Evolutionary conservation across 345 rosid genomes (phyloP).

Genomic region (Euclidium syriacum): DNA sequence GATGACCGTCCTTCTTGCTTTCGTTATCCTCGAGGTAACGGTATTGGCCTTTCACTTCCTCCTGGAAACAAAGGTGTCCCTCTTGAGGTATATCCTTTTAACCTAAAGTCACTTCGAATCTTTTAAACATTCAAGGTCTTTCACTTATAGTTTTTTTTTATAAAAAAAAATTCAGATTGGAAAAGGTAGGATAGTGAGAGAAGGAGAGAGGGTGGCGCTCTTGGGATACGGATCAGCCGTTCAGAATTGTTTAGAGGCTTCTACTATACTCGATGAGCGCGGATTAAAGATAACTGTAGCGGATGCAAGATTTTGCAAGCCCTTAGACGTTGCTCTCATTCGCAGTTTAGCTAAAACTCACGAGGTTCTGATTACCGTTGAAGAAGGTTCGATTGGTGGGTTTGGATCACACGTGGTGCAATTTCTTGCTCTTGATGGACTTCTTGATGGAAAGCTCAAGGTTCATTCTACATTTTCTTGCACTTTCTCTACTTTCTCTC

Average conservation of each 20-base stretch:
- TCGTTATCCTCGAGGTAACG: slow-evolving; percentile 94
- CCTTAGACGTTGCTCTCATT: slow-evolving; percentile 65
- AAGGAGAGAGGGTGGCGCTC: slow-evolving; percentile 67
- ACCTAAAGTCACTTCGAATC: too few species aligned
- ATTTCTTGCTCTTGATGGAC: slow-evolving; percentile 61
- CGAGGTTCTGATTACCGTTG: slow-evolving; percentile 67
- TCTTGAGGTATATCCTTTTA: slow-evolving; percentile 85
- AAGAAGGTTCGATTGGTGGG: slow-evolving; percentile 92
- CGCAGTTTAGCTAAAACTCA: slow-evolving; percentile 60
- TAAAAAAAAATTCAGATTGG: too few species aligned
- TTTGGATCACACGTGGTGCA: slow-evolving; percentile 81
- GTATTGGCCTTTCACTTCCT: slow-evolving; percentile 70
- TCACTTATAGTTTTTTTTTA: too few species aligned
- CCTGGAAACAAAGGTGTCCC: slow-evolving; percentile 82
- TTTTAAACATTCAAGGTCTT: too few species aligned
- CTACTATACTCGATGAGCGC: slow-evolving; percentile 35
- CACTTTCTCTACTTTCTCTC: neutral
- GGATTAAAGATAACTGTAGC: slow-evolving; percentile 59
- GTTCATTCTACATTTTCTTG: neutral
- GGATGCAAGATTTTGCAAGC: slow-evolving; percentile 93
- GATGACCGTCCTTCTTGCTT: slow-evolving; percentile 95
- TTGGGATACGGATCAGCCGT: slow-evolving; percentile 80
- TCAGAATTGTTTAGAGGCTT: slow-evolving; percentile 64
- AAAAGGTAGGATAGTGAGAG: slow-evolving; percentile 68
- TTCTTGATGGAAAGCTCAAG: slow-evolving; percentile 75